Evolutionary conservation across 2,329 filamentous ascomycete genomes (phyloP).

Genomic region (Neurospora sp.): DNA sequence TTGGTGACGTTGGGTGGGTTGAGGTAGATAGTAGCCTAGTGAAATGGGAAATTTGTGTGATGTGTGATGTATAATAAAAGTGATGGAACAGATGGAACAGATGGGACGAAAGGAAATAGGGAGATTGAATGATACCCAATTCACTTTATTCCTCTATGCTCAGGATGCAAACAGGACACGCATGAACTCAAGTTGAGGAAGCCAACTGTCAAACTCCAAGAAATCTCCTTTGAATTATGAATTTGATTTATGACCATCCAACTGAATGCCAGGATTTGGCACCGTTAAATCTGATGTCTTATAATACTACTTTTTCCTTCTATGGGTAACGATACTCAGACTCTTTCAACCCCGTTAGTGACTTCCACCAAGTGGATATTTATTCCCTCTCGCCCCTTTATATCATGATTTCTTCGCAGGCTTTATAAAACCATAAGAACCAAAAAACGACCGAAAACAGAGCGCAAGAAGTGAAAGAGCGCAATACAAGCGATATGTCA

Average conservation of each 20-base stretch:
- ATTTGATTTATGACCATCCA: neutral
- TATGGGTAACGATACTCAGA: neutral
- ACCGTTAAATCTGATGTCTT: neutral
- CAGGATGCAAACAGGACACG: too few relatives aligned
- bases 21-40: slow-evolving; percentile 1
- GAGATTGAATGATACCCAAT: neutral
- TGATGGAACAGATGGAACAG: neutral
- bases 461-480: too few relatives aligned
- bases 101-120: neutral
- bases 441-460: too few relatives aligned
- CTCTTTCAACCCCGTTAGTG: too few relatives aligned
- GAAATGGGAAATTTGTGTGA: neutral
- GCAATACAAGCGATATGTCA: neutral
- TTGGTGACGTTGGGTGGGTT: slow-evolving; percentile 16
- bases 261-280: neutral
- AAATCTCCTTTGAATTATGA: neutral
- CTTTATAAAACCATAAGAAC: neutral
- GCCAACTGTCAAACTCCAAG: neutral
- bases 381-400: neutral
- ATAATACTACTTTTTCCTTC: neutral
- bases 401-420: neutral
- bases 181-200: too few relatives aligned
- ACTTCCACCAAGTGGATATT: neutral
- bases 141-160: neutral
- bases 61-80: neutral